Evolutionary conservation across 352 stramenopile genomes (phyloP), one percentile per base, ranked within the genome.

Genomic region (Globisporangium spiculum): DNA sequence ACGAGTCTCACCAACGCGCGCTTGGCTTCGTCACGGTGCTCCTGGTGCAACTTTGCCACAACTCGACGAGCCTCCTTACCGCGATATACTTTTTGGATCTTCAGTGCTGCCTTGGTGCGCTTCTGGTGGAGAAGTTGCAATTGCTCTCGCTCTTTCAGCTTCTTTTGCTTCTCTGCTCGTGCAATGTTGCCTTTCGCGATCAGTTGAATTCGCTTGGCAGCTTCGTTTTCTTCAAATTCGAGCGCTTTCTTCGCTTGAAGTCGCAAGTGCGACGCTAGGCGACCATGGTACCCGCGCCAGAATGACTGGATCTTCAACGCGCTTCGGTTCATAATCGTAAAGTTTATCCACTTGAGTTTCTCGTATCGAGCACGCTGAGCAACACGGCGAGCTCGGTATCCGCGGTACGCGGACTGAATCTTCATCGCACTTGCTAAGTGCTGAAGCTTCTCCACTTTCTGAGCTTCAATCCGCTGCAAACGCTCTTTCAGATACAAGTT

Each of bases 251-350:
- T 75, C 1, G 86, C 84, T 65, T 90, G 81, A 9, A 81, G 64
- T 8, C 76, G 74, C 58, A 95, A 26, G 54, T 90, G 85, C 24
- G 79, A 80, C 36, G 75, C 83, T 6, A 91, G 60, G 0, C 86
- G 85, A 20, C 81, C 85, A 56, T 91, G 85, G 64, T 80, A 91
- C 0, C 87, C 87, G n/a, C 89, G 81, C 84, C 84, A 96, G 34
- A 74, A 80, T 0, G 78, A 75, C 63, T 96, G 89, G 59, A 95
- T 93, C n/a, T 79, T 80, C 12, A 95, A 71, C 10, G 84, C 87
- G 20, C 78, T 86, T 26, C 72, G 74, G 55, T 92, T 81, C 77
- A 92, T 75, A 10, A 84, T 63, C 4, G 80, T 78, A 2, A 84
- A 70, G 54, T 91, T 81, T 71, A 90, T 77, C 79, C 77, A 89